Evolutionary conservation across 2,329 filamentous ascomycete species (phyloP).

Genomic region (Diaporthe humulicola): DNA sequence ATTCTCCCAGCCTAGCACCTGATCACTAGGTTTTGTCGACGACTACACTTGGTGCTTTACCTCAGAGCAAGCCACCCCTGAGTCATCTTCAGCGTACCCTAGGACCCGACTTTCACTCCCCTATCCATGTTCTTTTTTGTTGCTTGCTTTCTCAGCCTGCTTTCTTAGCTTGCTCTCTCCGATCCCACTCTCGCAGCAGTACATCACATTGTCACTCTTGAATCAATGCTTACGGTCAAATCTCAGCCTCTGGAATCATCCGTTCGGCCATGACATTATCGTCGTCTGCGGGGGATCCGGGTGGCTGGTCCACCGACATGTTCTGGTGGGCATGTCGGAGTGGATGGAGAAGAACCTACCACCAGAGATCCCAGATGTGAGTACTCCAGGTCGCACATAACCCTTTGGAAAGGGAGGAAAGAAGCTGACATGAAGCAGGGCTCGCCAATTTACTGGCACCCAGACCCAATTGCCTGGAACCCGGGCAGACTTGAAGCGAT

Average conservation of each 20-base stretch:
- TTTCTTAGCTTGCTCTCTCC: neutral
- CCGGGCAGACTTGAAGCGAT: conserved; percentile 41
- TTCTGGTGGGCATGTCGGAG: conserved; percentile 35
- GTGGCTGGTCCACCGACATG: conserved; percentile 36
- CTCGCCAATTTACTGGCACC: conserved; percentile 18
- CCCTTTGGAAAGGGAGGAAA: neutral
- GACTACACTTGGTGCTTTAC: neutral
- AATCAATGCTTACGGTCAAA: neutral
- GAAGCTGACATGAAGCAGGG: conserved; percentile 30
- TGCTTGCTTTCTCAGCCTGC: neutral
- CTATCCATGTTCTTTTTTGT: no score
- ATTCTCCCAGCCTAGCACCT: neutral
- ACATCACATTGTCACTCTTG: no score
- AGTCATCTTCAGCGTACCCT: no score
- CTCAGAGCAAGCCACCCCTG: no score
- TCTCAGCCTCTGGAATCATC: conserved; percentile 23
- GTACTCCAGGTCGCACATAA: neutral
- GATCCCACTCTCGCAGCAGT: neutral
- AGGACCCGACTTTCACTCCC: no score
- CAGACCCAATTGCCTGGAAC: conserved; percentile 41
- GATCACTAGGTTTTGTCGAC: neutral
- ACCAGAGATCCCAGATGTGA: conserved; percentile 26
- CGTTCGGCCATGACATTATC: conserved; percentile 17
- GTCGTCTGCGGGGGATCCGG: conserved; percentile 5
- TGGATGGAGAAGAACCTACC: conserved; percentile 37